A percentile compares a stretch with the other conserved stretches of the same genome.
These are phyloP conservation scores for Talaromyces sp. DNA, from an alignment of 2,329 filamentous ascomycete species.

Conservation along the genomic window DNA sequence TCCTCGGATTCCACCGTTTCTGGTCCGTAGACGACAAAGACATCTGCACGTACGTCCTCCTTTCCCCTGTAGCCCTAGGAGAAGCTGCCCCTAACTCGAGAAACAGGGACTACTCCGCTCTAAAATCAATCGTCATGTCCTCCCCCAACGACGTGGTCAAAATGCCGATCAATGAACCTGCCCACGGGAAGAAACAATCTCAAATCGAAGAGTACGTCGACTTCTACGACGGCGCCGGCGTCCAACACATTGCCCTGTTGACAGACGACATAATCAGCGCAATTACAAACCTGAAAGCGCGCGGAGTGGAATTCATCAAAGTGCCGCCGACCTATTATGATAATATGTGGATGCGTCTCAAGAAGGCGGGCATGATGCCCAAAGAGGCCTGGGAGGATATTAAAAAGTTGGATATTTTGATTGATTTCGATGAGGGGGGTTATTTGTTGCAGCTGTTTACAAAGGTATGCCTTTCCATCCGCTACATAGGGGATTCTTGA, in stretches of 20 bases:
- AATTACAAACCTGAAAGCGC: slow-evolving; percentile 73
- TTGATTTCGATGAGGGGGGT: slow-evolving; percentile 90
- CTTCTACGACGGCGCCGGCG: slow-evolving; percentile 84
- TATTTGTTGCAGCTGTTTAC: slow-evolving; percentile 76
- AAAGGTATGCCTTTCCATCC: slow-evolving; percentile 45
- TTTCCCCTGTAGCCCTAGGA: not conserved
- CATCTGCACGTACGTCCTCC: slow-evolving; percentile 62
- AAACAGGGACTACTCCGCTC: slow-evolving; percentile 71
- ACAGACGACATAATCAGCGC: slow-evolving; percentile 74
- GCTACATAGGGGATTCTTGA: not conserved
- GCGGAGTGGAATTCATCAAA: slow-evolving; percentile 88
- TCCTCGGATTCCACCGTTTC: slow-evolving; percentile 91
- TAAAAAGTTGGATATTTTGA: slow-evolving; percentile 76
- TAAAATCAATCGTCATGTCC: slow-evolving; percentile 87
- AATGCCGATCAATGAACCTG: slow-evolving; percentile 98
- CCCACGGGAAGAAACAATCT: slow-evolving; percentile 79
- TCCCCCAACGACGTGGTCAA: slow-evolving; percentile 82
- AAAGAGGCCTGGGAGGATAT: slow-evolving; percentile 77
- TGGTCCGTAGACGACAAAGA: slow-evolving; percentile 93
- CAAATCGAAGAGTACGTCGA: slow-evolving; percentile 93
- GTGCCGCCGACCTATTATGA: slow-evolving; percentile 86
- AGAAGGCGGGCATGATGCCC: slow-evolving; percentile 57
- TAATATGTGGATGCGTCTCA: slow-evolving; percentile 68
- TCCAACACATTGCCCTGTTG: slow-evolving; percentile 88
- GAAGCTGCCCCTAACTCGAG: not conserved